Base-by-base conservation (phyloP, 306 rosid genomes). In the Vigna radiata region DNA sequence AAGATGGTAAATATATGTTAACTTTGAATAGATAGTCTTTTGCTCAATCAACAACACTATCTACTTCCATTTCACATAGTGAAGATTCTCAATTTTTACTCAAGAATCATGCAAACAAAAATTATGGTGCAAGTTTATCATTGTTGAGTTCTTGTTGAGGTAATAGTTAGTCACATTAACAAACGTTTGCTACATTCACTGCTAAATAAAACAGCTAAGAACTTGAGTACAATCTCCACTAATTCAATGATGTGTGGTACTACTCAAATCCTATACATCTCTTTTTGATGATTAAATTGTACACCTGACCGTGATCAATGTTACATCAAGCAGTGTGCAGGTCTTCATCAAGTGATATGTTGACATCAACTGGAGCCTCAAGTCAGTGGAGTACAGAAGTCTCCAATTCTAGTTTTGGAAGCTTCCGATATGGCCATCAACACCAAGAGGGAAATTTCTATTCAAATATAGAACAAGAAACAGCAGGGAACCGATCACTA, bases 261-360 rank as follows among this genome's bases (percentile, higher is more conserved):
- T 73, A 56, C 65, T 68, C 44, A 69, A 70, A 60, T 8, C 62
- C 68, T 49, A 71, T 19, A 0, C 41, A 65, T 53, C 11, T 27
- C 50, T 53, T 73, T 41, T 62, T 72, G 55, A 77, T 70, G 43
- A 48, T n/a, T 65, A 41, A 44, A 39, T 37, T 60, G 25, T 60
- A 33, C 16, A 70, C 47, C 18, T 69, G 69, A 71, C n/a, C n/a
- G 56, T 76, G 50, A 69, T 4, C 10, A 50, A 72, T 80, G 70
- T n/a, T 77, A 15, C 50, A 65, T 70, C 15, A 65, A 29, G 68
- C 77, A 85, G 86, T 79, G 78, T 58, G 75, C 17, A 83, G 52
- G 76, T 79, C 85, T 72, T 72, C 78, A 39, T 86, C 85, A 68
- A 86, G 78, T 55, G 86, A 79, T 49, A 47, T 67, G 4, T 62